These are phyloP conservation scores for Hyphopichia fennica DNA, from an alignment of 1,139 yeast genomes.

Conservation along the genomic window DNA sequence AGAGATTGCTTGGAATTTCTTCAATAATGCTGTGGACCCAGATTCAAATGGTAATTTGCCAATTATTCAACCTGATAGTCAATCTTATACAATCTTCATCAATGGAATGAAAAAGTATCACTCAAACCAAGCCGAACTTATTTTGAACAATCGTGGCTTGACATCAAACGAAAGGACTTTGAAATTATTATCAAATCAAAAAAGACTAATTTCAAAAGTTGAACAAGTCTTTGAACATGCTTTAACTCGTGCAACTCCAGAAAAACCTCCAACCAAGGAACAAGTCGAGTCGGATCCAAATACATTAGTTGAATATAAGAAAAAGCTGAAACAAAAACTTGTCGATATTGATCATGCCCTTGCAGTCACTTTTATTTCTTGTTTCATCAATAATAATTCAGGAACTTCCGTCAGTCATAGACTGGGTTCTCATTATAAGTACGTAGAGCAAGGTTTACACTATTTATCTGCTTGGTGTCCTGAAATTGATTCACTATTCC, in stretches of 20 bases:
- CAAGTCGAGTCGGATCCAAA: slow-evolving; percentile 22
- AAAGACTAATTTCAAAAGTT: slow-evolving; percentile 28
- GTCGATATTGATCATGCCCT: slow-evolving; percentile 33
- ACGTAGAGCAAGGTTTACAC: slow-evolving; percentile 27
- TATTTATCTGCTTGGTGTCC: slow-evolving; percentile 35
- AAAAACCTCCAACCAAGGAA: slow-evolving; percentile 31
- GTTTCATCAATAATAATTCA: slow-evolving; percentile 26
- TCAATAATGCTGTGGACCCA: slow-evolving; percentile 16
- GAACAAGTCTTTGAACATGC: slow-evolving; percentile 28
- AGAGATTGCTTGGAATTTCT: slow-evolving; percentile 39
- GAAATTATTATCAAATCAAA: slow-evolving; percentile 28
- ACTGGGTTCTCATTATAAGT: slow-evolving; percentile 33
- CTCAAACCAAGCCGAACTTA: slow-evolving; percentile 15
- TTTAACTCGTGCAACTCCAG: slow-evolving; percentile 32
- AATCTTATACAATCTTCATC: slow-evolving; percentile 42
- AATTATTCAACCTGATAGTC: slow-evolving; percentile 30
- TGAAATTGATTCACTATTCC: slow-evolving; percentile 25
- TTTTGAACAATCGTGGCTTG: slow-evolving; percentile 15
- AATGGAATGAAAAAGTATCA: slow-evolving; percentile 34
- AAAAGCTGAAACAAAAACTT: slow-evolving; percentile 16
- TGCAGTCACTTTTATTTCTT: slow-evolving; percentile 29
- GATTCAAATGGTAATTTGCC: slow-evolving; percentile 9
- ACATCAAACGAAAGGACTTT: slow-evolving; percentile 20
- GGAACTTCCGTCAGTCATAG: slow-evolving; percentile 32
- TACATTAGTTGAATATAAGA: slow-evolving; percentile 18